These are phyloP conservation scores for Casuarina cunninghamiana DNA, from an alignment of 306 rosid species.

Conservation along the genomic window DNA sequence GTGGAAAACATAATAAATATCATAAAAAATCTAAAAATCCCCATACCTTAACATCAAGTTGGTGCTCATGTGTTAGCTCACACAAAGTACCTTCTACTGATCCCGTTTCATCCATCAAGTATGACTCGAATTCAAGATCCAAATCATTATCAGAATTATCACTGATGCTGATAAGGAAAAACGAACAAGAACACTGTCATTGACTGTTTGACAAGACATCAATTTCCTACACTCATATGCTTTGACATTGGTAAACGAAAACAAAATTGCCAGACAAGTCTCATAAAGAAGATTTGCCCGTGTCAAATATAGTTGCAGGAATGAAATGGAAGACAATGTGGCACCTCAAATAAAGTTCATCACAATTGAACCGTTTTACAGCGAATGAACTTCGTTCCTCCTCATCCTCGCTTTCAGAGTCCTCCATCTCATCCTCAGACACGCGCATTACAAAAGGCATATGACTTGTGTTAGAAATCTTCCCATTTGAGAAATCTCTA, in stretches of 20 bases:
- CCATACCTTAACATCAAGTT: constrained; percentile 60
- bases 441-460: constrained; percentile 59
- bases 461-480: constrained; percentile 32
- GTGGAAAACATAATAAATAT: constrained; percentile 7
- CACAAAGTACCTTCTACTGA: constrained; percentile 64
- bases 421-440: constrained; percentile 54
- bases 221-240: neutral
- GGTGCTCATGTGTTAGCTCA: constrained; percentile 65
- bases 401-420: constrained; percentile 42
- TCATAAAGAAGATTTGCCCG: neutral
- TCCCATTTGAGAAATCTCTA: constrained; percentile 30
- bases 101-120: constrained; percentile 61
- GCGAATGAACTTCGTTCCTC: constrained; percentile 34
- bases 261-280: neutral
- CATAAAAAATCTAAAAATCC: neutral
- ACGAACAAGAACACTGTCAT: constrained; percentile 26
- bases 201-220: neutral
- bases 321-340: constrained; percentile 7
- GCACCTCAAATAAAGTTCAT: constrained; percentile 64
- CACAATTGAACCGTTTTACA: constrained; percentile 50
- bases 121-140: constrained; percentile 45
- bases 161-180: constrained; percentile 47
- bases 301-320: constrained; percentile 8
- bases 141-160: constrained; percentile 53
- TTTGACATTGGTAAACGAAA: neutral